Evolutionary conservation across 2,329 filamentous ascomycete species (phyloP).

Genomic region (Keithomyces neogunnii): DNA sequence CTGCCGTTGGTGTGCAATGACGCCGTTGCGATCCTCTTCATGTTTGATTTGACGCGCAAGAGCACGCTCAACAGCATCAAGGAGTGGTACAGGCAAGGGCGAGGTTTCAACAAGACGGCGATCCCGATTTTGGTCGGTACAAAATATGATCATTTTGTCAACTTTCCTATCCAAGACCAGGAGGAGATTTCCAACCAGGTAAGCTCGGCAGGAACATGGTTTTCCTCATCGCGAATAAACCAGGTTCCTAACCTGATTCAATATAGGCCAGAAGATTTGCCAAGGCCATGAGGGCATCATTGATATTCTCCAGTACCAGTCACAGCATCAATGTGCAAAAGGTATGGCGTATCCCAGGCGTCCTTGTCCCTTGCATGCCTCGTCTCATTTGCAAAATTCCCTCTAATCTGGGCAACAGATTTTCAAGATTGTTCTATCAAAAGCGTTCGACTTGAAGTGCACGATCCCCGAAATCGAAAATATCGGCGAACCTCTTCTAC

Average conservation of each 20-base stretch:
- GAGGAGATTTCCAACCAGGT: conserved; percentile 98
- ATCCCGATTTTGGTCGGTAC: conserved; percentile 96
- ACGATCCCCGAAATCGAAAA: conserved; percentile 99
- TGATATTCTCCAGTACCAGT: conserved; percentile 98
- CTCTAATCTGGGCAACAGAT: conserved; percentile 50
- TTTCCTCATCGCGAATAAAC: too few relatives aligned
- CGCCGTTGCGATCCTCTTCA: conserved; percentile 96
- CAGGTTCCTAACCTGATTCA: neutral
- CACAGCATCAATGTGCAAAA: conserved; percentile 99
- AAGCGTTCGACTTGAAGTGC: conserved; percentile 97
- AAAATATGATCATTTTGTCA: conserved; percentile 99
- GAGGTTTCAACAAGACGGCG: conserved; percentile 99
- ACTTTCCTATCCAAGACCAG: conserved; percentile 93
- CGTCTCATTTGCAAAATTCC: neutral
- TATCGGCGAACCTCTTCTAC: conserved; percentile 85
- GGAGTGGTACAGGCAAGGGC: conserved; percentile 96
- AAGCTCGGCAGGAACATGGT: conserved; percentile 12
- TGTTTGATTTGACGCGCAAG: conserved; percentile 98
- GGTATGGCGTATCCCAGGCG: conserved; percentile 39
- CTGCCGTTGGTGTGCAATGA: conserved; percentile 98
- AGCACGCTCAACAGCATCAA: conserved; percentile 99
- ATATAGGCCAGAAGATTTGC: conserved; percentile 82
- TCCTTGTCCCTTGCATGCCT: neutral
- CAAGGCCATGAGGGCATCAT: conserved; percentile 93
- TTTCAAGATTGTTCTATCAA: conserved; percentile 98